These are phyloP conservation scores for Berberis thunbergii DNA, from an alignment of 164 flowering plant species.

Conservation along the genomic window DNA sequence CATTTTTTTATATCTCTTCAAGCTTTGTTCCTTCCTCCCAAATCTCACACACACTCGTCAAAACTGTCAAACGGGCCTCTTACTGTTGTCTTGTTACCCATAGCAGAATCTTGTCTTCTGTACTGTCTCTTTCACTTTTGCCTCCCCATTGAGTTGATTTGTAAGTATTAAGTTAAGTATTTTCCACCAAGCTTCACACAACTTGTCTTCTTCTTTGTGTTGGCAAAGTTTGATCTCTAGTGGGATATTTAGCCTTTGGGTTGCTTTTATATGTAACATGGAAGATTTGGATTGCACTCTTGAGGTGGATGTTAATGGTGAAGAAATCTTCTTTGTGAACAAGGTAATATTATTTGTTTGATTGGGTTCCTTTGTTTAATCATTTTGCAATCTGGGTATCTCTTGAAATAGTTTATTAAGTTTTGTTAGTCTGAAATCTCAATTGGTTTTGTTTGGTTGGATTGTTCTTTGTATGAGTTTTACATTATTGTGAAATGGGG, in stretches of 20 bases:
- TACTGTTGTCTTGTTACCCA: conserved; percentile 13
- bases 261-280: neutral
- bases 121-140: neutral
- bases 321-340: conserved; percentile 35
- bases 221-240: too few species aligned
- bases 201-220: neutral
- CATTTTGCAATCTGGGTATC: neutral
- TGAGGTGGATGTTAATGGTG: conserved; percentile 51
- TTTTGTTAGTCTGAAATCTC: too few species aligned
- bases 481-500: conserved; percentile 2
- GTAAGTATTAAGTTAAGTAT: neutral
- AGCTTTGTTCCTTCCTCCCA: too few species aligned
- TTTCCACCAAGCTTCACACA: neutral
- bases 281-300: conserved; percentile 19
- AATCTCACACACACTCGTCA: neutral
- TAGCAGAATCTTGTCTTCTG: conserved; percentile 12
- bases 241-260: too few species aligned
- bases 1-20: too few species aligned
- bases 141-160: conserved; percentile 8
- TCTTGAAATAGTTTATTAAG: too few species aligned
- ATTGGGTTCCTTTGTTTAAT: neutral
- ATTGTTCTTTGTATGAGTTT: too few species aligned
- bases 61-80: conserved; percentile 6
- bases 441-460: too few species aligned
- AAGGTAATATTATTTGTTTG: conserved; percentile 26